These are phyloP conservation scores for Fusarium anguioides DNA, from an alignment of 2,329 filamentous ascomycete genomes.

Conservation along the genomic window DNA sequence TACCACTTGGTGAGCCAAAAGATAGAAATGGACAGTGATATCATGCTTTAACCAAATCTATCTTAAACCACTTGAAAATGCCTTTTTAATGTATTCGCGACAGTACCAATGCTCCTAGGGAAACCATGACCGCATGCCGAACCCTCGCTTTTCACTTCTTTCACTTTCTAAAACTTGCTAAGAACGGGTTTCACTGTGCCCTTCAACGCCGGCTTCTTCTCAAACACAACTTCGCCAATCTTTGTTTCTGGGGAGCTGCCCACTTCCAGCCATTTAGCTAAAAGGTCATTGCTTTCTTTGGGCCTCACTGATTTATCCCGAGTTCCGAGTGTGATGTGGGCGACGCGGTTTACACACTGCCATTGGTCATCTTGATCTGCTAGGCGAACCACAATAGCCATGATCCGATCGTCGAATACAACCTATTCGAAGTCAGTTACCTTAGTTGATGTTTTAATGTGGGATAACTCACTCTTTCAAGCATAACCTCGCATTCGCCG, in stretches of 20 bases:
- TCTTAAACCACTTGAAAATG: not conserved
- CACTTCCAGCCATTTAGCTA: conserved; percentile 77
- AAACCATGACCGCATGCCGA: not conserved
- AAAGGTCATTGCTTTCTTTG: conserved; percentile 90
- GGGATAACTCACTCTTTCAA: conserved; percentile 64
- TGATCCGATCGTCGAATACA: conserved; percentile 86
- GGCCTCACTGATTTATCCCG: conserved; percentile 81
- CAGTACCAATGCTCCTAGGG: not conserved
- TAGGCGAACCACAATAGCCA: conserved; percentile 89
- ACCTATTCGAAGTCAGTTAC: conserved; percentile 58
- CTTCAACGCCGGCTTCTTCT: conserved; percentile 59
- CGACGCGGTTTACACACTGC: conserved; percentile 79
- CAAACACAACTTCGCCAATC: conserved; percentile 62
- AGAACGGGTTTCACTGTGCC: conserved; percentile 62
- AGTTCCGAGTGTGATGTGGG: conserved; percentile 93
- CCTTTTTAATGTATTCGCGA: not conserved
- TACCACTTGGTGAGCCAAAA: not conserved
- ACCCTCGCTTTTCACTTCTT: not conserved
- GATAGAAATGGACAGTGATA: not conserved
- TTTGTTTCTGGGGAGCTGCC: conserved; percentile 58
- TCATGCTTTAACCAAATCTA: not conserved
- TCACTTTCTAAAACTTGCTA: conserved; percentile 53
- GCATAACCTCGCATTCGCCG: conserved; percentile 71
- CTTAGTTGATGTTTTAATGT: not conserved
- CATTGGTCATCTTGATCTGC: conserved; percentile 66